Evolutionary conservation across 192 early-diverging fungal species (phyloP).

Genomic region (Obelidium mucronatum): DNA sequence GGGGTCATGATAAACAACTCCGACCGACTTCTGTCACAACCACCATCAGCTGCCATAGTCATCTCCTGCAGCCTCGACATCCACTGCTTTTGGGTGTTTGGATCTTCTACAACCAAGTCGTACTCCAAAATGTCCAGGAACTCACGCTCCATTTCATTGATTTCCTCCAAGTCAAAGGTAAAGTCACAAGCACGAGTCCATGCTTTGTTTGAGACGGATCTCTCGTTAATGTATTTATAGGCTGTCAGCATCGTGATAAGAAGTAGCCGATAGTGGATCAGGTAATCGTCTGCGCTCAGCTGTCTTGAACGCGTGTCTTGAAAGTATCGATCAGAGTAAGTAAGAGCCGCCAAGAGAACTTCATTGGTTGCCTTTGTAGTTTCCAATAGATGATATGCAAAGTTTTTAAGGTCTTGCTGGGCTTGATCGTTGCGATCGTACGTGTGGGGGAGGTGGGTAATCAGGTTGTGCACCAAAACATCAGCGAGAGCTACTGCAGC

Average conservation of each 20-base stretch:
- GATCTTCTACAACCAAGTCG: slow-evolving; percentile 7
- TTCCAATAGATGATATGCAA: not conserved
- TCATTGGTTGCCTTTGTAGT: not conserved
- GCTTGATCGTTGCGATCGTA: too few species aligned
- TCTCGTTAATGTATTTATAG: slow-evolving; percentile 67
- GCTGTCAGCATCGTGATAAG: slow-evolving; percentile 62
- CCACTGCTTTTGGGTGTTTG: slow-evolving; percentile 12
- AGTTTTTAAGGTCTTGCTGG: too few species aligned
- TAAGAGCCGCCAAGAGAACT: not conserved
- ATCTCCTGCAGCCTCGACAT: not conserved
- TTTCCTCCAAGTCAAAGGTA: slow-evolving; percentile 60
- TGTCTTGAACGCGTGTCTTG: too few species aligned
- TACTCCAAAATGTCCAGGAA: slow-evolving; percentile 47
- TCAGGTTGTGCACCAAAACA: too few species aligned
- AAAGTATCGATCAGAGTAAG: slow-evolving; percentile 26
- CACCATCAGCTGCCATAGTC: too few species aligned
- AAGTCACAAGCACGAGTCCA: slow-evolving; percentile 63
- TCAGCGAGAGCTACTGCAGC: too few species aligned
- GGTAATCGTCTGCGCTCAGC: too few species aligned
- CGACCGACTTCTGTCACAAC: too few species aligned
- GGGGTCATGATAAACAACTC: not conserved
- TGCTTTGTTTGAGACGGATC: slow-evolving; percentile 64
- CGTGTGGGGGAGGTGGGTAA: too few species aligned
- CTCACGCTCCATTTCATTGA: slow-evolving; percentile 71
- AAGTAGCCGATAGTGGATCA: slow-evolving; percentile 54